Percentiles rank a stretch among this genome's conserved stretches.
phyloP scores from a whole-genome alignment of 306 rosid species.

The Cicer judaicum region DNA sequence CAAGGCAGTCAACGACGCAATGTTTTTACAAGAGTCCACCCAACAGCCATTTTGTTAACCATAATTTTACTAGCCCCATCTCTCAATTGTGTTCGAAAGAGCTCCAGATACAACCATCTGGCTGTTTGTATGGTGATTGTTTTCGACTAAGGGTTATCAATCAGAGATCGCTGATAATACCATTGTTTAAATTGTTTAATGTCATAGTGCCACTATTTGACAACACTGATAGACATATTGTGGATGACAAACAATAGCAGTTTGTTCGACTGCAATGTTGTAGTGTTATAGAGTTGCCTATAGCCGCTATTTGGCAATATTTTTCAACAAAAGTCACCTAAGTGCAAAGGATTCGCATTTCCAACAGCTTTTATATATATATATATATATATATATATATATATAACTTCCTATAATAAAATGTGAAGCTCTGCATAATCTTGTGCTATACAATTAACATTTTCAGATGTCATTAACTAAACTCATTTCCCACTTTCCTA shows the following conservation, averaged over 20 bases:
- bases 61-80: too few species aligned
- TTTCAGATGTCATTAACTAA: background rate
- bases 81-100: too few species aligned
- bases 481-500: slow-evolving; percentile 1
- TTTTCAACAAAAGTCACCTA: background rate
- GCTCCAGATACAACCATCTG: too few species aligned
- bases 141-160: too few species aligned
- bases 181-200: too few species aligned
- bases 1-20: too few species aligned
- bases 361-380: background rate
- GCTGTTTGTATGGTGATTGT: too few species aligned
- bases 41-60: too few species aligned
- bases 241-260: background rate
- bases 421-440: slow-evolving; percentile 15
- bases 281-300: background rate
- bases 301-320: background rate
- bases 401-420: background rate
- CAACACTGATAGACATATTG: background rate
- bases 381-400: too few species aligned
- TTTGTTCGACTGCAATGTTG: background rate
- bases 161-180: too few species aligned
- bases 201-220: too few species aligned
- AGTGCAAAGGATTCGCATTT: background rate
- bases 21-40: too few species aligned
- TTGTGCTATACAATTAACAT: slow-evolving; percentile 6